Evolutionary conservation across 768 basidiomycete genomes (phyloP).

Genomic region (Botryobasidium botryosum): DNA sequence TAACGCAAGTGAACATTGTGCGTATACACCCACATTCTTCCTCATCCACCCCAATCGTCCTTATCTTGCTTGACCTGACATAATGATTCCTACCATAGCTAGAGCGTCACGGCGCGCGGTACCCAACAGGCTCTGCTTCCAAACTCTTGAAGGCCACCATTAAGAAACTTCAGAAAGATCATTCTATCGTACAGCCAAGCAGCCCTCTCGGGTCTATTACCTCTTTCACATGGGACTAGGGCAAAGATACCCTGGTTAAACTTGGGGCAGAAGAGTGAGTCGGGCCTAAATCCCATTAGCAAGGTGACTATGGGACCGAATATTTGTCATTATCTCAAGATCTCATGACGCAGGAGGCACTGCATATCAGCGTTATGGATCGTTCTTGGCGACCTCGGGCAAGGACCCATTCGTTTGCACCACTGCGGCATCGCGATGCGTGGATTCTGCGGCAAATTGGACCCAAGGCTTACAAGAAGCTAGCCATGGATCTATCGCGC

Average conservation of each 20-base stretch:
- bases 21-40: no score
- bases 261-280: background rate
- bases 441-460: constrained; percentile 1
- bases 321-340: no score
- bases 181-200: background rate
- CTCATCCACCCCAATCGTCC: background rate
- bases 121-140: background rate
- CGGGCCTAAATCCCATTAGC: background rate
- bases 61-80: background rate
- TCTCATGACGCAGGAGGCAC: background rate
- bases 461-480: background rate
- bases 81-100: background rate
- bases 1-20: background rate
- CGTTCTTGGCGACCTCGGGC: background rate
- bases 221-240: background rate
- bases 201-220: background rate
- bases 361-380: background rate
- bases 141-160: background rate
- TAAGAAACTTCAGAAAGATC: background rate
- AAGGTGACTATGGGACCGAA: no score
- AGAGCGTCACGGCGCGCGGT: background rate
- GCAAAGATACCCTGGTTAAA: background rate
- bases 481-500: background rate
- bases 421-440: background rate
- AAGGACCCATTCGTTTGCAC: background rate